Evolutionary conservation across 345 rosid genomes (phyloP).

Genomic region (Toxicodendron radicans): DNA sequence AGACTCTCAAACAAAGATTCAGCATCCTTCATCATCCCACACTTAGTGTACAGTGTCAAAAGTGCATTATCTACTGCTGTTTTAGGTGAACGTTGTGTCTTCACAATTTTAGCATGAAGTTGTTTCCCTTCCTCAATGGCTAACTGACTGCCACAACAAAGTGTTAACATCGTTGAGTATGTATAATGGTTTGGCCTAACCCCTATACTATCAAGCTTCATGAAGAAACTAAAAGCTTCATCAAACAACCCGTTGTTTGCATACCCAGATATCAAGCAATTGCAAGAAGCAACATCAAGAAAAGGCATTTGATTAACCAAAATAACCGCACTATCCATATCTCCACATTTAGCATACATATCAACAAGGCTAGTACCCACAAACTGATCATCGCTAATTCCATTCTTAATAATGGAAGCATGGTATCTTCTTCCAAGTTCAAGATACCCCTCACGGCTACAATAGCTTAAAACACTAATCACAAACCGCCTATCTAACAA

Average conservation of each 20-base stretch:
- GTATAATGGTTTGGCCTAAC: conserved; percentile 26
- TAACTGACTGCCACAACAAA: conserved; percentile 19
- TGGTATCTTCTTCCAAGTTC: conserved; percentile 26
- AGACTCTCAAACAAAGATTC: conserved; percentile 25
- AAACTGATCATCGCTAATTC: conserved; percentile 25
- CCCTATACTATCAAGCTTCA: conserved; percentile 17
- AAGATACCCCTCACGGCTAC: conserved; percentile 17
- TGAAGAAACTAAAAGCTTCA: conserved; percentile 32
- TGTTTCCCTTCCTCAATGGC: conserved; percentile 27
- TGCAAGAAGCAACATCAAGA: conserved; percentile 37
- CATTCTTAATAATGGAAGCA: conserved; percentile 22
- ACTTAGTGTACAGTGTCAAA: conserved; percentile 32
- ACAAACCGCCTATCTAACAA: conserved; percentile 6
- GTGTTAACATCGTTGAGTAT: conserved; percentile 20
- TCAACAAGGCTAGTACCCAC: conserved; percentile 29
- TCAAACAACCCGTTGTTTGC: conserved; percentile 25
- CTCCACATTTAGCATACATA: conserved; percentile 29
- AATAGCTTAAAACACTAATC: conserved; percentile 19
- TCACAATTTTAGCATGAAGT: conserved; percentile 28
- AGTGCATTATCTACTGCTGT: conserved; percentile 31
- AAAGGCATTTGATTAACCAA: conserved; percentile 25
- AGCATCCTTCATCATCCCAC: conserved; percentile 31
- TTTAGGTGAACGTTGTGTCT: conserved; percentile 27
- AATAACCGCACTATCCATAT: conserved; percentile 13
- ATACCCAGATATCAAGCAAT: conserved; percentile 31